Evolutionary conservation across 169 alveolate genomes (phyloP).

Genomic region (Plasmodium knowlesi): DNA sequence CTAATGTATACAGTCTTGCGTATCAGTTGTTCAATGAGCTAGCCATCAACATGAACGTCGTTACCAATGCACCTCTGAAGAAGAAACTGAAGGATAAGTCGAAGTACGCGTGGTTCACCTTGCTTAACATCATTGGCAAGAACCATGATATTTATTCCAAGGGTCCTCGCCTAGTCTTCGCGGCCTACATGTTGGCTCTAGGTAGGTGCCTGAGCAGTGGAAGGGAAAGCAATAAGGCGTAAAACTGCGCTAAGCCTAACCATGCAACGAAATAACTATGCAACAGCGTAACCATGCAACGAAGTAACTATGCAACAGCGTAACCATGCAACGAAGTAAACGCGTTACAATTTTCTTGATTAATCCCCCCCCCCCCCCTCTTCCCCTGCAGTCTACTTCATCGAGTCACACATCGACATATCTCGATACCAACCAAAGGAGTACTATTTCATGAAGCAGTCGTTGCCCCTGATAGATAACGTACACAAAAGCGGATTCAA

Average conservation of each 20-base stretch:
- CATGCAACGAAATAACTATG: too few species aligned
- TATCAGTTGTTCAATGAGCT: conserved; percentile 57
- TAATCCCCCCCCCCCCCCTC: not conserved
- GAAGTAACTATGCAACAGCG: too few species aligned
- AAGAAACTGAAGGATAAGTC: conserved; percentile 28
- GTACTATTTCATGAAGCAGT: conserved; percentile 18
- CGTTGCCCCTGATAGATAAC: conserved; percentile 9
- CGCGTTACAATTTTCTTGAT: not conserved
- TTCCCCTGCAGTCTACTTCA: conserved; percentile 14
- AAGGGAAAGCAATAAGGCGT: too few species aligned
- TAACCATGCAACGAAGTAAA: too few species aligned
- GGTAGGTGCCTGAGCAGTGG: conserved; percentile 8
- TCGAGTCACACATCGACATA: conserved; percentile 54
- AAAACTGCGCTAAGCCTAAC: too few species aligned
- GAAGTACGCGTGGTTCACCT: conserved; percentile 55
- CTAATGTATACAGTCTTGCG: conserved; percentile 69
- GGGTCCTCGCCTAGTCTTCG: conserved; percentile 29
- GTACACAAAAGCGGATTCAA: not conserved
- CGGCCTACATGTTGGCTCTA: conserved; percentile 37
- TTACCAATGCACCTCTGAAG: conserved; percentile 48
- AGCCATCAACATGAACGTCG: conserved; percentile 58
- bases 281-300: too few species aligned
- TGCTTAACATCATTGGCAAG: conserved; percentile 27
- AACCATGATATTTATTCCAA: conserved; percentile 49
- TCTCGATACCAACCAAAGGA: conserved; percentile 50